These are phyloP conservation scores for Raddia distichophylla DNA, from an alignment of 176 grass and related monocot genomes.

Conservation along the genomic window DNA sequence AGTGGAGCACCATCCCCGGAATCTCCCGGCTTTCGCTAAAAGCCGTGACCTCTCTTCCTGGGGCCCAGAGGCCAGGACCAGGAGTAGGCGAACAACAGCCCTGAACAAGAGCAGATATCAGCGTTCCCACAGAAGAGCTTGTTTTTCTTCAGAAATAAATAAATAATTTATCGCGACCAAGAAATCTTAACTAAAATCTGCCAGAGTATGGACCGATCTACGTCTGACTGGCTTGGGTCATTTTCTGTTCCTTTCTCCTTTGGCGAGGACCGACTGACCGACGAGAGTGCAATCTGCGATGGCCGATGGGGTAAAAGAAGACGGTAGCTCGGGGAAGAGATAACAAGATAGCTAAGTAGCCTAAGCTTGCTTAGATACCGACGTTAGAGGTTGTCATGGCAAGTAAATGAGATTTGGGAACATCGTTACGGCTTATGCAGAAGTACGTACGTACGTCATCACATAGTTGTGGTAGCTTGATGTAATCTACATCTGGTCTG, in stretches of 20 bases:
- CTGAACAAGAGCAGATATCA: neutral
- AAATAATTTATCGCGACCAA: neutral
- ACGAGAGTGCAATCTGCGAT: neutral
- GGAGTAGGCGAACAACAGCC: neutral
- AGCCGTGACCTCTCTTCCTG: constrained; percentile 4
- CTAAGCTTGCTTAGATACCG: constrained; percentile 15
- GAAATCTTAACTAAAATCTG: constrained; percentile 18
- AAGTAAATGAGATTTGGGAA: neutral
- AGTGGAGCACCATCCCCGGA: no score
- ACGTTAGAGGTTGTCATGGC: neutral
- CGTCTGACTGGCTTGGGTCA: neutral
- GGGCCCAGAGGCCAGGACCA: neutral
- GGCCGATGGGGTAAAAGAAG: neutral
- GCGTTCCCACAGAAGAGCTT: neutral
- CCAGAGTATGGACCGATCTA: no score
- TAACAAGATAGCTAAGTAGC: neutral
- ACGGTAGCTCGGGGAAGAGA: neutral
- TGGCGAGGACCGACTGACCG: neutral
- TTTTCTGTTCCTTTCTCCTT: neutral
- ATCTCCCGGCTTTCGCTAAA: neutral
- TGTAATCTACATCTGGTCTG: neutral
- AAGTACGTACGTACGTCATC: neutral
- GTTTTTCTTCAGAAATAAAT: neutral
- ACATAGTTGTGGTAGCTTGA: neutral
- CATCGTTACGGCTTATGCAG: neutral